phyloP scores from a whole-genome alignment of 2,329 filamentous ascomycete genomes.

The Microdochium paspali region DNA sequence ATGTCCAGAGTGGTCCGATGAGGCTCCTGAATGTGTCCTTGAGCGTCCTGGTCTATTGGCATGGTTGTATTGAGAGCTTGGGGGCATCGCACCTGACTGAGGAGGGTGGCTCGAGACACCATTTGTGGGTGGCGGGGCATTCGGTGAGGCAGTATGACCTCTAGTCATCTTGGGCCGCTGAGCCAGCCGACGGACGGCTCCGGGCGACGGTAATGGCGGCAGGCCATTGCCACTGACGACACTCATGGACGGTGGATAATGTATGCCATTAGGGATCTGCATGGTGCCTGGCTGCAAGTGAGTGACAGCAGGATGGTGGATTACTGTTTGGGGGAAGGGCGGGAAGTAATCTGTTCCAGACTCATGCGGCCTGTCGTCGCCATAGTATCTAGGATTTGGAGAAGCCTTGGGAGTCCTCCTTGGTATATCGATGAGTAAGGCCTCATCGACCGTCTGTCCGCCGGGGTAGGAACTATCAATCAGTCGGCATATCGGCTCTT shows the following conservation, averaged over 20 bases:
- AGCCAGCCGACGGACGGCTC: slow-evolving; percentile 40
- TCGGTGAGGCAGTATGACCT: slow-evolving; percentile 72
- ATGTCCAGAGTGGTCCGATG: slow-evolving; percentile 40
- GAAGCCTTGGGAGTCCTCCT: slow-evolving; percentile 73
- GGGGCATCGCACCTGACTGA: slow-evolving; percentile 20
- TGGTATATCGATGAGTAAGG: slow-evolving; percentile 82
- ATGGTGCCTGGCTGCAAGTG: slow-evolving; percentile 14
- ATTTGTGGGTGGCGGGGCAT: slow-evolving; percentile 47
- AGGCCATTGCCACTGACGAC: slow-evolving; percentile 74
- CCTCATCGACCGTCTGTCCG: slow-evolving; percentile 81
- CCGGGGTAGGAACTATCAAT: slow-evolving; percentile 78
- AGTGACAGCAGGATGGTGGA: background rate
- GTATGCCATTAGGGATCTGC: slow-evolving; percentile 15
- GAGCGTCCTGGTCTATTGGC: slow-evolving; percentile 35
- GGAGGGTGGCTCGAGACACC: slow-evolving; percentile 20
- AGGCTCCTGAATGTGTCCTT: slow-evolving; percentile 47
- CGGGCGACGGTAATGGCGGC: slow-evolving; percentile 73
- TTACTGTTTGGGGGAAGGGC: slow-evolving; percentile 15
- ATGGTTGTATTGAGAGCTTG: slow-evolving; percentile 28
- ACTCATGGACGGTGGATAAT: slow-evolving; percentile 59
- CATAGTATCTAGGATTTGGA: slow-evolving; percentile 35
- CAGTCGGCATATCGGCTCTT: slow-evolving; percentile 71
- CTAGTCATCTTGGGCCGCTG: slow-evolving; percentile 43
- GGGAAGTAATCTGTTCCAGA: slow-evolving; percentile 24
- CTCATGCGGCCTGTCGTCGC: slow-evolving; percentile 21